Conservation (phyloP, 345 rosid species). For the Salix viminalis region DNA sequence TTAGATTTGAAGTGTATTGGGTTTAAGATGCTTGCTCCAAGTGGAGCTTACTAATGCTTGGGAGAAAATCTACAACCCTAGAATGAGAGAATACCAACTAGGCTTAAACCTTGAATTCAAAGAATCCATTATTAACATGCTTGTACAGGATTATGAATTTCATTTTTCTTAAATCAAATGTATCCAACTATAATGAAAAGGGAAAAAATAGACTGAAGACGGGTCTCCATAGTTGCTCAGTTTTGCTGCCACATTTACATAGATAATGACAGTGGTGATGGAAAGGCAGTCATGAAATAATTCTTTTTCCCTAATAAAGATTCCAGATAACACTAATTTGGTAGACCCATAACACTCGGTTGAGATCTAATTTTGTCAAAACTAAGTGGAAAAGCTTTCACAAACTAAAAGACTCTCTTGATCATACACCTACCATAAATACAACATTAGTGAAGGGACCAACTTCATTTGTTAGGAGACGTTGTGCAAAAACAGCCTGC, state of each 20-base stretch:
- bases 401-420: not conserved
- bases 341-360: not conserved
- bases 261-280: not conserved
- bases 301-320: not conserved
- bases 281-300: not conserved
- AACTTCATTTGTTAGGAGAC: slow-evolving; percentile 54
- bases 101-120: not conserved
- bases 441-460: slow-evolving; percentile 83
- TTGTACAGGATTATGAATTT: not conserved
- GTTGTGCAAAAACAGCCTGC: slow-evolving; percentile 74
- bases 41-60: not conserved
- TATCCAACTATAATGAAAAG: not conserved
- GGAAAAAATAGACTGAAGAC: not conserved
- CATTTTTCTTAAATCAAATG: not conserved
- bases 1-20: not conserved
- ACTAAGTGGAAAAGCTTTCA: not conserved
- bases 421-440: slow-evolving; percentile 64
- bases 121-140: not conserved
- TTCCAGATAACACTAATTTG: not conserved
- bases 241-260: not conserved
- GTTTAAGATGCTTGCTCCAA: not conserved
- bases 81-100: not conserved
- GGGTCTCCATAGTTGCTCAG: not conserved
- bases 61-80: not conserved
- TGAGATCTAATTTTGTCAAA: not conserved